phyloP scores from a whole-genome alignment of 345 rosid species.

The Zanthoxylum bungeanum region DNA sequence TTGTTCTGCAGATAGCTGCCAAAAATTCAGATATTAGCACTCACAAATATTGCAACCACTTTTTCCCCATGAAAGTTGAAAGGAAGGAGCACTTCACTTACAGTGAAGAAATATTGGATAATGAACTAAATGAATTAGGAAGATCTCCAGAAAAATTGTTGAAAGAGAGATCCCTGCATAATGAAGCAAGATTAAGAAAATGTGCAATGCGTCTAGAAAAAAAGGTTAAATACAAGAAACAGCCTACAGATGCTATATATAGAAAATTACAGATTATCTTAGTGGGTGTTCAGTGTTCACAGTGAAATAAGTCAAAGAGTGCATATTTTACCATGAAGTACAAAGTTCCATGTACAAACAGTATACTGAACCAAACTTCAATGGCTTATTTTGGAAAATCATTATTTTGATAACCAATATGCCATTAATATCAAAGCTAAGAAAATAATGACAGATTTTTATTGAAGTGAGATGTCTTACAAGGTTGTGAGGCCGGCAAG shows the following conservation, averaged over 20 bases:
- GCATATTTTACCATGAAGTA: not conserved
- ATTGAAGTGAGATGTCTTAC: constrained; percentile 49
- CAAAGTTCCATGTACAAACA: not conserved
- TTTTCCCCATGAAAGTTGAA: not conserved
- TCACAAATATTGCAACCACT: not conserved
- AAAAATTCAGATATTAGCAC: constrained; percentile 23
- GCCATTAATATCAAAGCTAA: constrained; percentile 5
- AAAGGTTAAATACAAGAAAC: not conserved
- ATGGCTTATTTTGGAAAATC: not conserved
- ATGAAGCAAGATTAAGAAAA: not conserved
- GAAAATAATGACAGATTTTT: not conserved
- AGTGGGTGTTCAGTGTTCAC: not conserved
- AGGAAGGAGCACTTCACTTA: constrained; percentile 42
- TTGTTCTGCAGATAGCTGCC: constrained; percentile 89
- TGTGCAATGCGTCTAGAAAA: not conserved
- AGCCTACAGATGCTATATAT: not conserved
- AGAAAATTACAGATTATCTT: not conserved
- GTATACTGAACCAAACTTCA: not conserved
- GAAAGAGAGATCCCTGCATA: constrained; percentile 84
- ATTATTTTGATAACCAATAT: not conserved
- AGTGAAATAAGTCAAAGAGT: not conserved
- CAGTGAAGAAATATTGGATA: constrained; percentile 70
- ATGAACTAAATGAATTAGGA: constrained; percentile 72
- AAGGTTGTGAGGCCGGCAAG: constrained; percentile 47
- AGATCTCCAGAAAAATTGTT: constrained; percentile 91